These are phyloP conservation scores for Nymphaea thermarum DNA, from an alignment of 164 flowering plant genomes.

Conservation along the genomic window DNA sequence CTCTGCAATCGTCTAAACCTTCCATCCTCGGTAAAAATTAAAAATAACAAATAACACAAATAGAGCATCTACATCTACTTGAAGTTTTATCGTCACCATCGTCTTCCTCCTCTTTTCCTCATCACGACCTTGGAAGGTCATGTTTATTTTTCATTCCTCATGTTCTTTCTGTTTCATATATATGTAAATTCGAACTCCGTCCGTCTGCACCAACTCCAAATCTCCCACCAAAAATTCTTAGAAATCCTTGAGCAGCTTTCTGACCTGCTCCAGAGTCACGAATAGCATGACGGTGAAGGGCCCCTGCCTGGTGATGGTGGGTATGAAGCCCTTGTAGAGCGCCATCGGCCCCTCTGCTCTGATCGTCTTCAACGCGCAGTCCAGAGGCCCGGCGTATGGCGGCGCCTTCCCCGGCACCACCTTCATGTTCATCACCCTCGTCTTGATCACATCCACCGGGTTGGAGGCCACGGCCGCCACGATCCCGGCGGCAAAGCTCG, in stretches of 20 bases:
- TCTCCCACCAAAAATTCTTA: not conserved
- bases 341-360: conserved; percentile 74
- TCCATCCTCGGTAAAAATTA: not conserved
- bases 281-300: conserved; percentile 85
- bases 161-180: not conserved
- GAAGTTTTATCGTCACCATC: not conserved
- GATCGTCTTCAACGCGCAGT: conserved; percentile 73
- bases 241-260: conserved; percentile 74
- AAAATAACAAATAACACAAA: not conserved
- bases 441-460: conserved; percentile 89
- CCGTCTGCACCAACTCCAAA: not conserved
- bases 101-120: not conserved
- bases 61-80: not conserved
- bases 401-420: conserved; percentile 47
- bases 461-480: conserved; percentile 83
- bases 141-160: not conserved
- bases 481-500: conserved; percentile 90
- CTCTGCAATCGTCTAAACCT: not conserved
- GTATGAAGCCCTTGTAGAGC: conserved; percentile 78
- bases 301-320: conserved; percentile 81
- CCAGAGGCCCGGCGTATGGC: conserved; percentile 71
- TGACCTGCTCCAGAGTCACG: conserved; percentile 79
- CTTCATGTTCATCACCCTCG: conserved; percentile 95
- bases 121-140: not conserved
- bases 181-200: not conserved